A percentile compares a stretch with the other conserved stretches of the same genome.
phyloP scores from a whole-genome alignment of 768 basidiomycete species.

The Psilocybe subaeruginosa region DNA sequence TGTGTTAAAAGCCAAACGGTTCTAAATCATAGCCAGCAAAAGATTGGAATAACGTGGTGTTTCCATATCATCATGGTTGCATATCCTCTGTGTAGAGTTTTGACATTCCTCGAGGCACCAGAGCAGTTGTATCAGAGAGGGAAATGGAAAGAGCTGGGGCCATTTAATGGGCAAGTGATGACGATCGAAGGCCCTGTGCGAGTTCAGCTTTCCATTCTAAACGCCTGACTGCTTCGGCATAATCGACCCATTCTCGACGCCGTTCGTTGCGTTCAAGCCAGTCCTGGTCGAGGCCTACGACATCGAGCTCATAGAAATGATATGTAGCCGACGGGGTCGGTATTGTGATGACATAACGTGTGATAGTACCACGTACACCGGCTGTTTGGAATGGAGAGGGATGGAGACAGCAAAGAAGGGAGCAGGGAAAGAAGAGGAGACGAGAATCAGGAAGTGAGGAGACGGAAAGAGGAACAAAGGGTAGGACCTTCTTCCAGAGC shows the following conservation, averaged over 20 bases:
- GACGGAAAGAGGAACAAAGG: constrained; percentile 77
- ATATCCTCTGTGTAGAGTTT: constrained; percentile 6
- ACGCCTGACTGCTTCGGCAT: constrained; percentile 74
- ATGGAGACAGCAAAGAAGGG: constrained; percentile 25
- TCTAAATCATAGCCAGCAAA: constrained; percentile 26
- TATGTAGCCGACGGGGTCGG: constrained; percentile 79
- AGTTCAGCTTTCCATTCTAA: constrained; percentile 88
- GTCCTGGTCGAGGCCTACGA: constrained; percentile 70
- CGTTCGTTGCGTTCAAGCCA: constrained; percentile 86
- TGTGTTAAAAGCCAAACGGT: constrained; percentile 19
- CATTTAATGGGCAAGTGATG: constrained; percentile 38
- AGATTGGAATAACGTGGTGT: constrained; percentile 16
- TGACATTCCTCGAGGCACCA: constrained; percentile 13
- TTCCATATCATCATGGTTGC: constrained; percentile 19
- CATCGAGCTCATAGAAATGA: constrained; percentile 91
- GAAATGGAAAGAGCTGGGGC: constrained; percentile 4
- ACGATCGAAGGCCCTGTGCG: constrained; percentile 72
- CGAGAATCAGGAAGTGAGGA: constrained; percentile 70
- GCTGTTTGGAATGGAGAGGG: constrained; percentile 52
- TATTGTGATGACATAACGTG: constrained; percentile 84
- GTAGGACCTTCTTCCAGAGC: constrained; percentile 96
- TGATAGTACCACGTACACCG: constrained; percentile 86
- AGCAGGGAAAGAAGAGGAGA: constrained; percentile 37
- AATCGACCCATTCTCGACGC: constrained; percentile 87
- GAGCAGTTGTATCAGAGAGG: constrained; percentile 14